A percentile compares a stretch with the other conserved stretches of the same genome.
Evolutionary conservation across 805 yeast genomes (phyloP).

Genomic region (Teunomyces panamensis): DNA sequence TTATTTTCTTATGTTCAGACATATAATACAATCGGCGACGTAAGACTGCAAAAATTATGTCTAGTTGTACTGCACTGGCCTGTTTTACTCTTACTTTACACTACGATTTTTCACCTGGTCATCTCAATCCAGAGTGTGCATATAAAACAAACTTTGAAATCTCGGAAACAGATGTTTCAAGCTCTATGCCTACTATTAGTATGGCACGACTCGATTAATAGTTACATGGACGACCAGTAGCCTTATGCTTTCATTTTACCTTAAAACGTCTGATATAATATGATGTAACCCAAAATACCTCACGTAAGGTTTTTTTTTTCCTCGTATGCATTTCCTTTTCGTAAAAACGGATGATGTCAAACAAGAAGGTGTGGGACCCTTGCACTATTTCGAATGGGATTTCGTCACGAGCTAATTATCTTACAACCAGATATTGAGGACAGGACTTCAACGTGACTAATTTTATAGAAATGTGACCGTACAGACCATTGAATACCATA

Average conservation of each 20-base stretch:
- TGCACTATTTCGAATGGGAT: not conserved
- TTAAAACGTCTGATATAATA: not conserved
- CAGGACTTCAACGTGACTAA: not conserved
- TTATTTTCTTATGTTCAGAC: slow-evolving; percentile 20
- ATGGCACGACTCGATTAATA: not conserved
- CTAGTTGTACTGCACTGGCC: not conserved
- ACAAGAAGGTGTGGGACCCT: not conserved
- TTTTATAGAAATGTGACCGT: not conserved
- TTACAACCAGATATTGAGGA: not conserved
- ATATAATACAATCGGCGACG: slow-evolving; percentile 11
- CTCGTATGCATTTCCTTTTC: not conserved
- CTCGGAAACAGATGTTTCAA: not conserved
- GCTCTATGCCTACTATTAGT: not conserved
- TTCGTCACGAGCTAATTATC: not conserved
- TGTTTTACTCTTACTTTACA: not conserved
- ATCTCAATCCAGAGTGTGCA: not conserved
- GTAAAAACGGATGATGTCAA: not conserved
- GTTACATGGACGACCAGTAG: not conserved
- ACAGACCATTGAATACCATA: not conserved
- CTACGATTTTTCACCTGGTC: not conserved
- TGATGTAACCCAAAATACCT: not conserved
- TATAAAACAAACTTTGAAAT: not conserved
- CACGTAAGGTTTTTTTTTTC: not conserved
- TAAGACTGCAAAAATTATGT: not conserved
- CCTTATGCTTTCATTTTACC: not conserved